phyloP scores from a whole-genome alignment of 805 yeast genomes.

The Kazachstania africana region DNA sequence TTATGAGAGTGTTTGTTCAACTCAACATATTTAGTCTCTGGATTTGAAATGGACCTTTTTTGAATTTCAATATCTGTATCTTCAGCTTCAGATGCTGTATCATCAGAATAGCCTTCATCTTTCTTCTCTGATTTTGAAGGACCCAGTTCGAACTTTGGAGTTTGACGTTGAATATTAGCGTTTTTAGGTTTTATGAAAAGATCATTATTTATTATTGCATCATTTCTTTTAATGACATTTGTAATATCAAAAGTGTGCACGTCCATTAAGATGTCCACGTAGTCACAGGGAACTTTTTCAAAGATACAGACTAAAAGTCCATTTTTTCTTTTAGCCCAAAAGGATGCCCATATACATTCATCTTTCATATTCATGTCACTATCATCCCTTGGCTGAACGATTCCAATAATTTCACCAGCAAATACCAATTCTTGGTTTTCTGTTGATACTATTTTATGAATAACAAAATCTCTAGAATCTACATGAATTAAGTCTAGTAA shows the following conservation, averaged over 20 bases:
- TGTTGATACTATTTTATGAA: slow-evolving; percentile 36
- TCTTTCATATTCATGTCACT: slow-evolving; percentile 2
- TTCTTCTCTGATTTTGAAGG: not conserved
- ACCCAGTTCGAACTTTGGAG: slow-evolving; percentile 4
- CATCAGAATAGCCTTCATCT: slow-evolving; percentile 1
- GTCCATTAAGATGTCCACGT: slow-evolving; percentile 44
- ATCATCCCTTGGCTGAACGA: slow-evolving; percentile 37
- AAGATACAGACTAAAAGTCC: slow-evolving; percentile 69
- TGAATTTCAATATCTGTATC: not conserved
- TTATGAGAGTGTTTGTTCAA: slow-evolving; percentile 9
- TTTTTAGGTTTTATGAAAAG: not conserved
- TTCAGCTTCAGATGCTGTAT: not conserved
- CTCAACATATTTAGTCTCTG: slow-evolving; percentile 21
- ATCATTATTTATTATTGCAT: slow-evolving; percentile 6
- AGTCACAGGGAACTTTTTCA: slow-evolving; percentile 70
- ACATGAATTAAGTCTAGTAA: slow-evolving; percentile 70
- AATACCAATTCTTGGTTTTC: slow-evolving; percentile 42
- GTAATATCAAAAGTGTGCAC: slow-evolving; percentile 19
- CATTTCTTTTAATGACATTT: slow-evolving; percentile 17
- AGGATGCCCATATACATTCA: slow-evolving; percentile 67
- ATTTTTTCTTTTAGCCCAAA: slow-evolving; percentile 79
- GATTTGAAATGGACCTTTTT: slow-evolving; percentile 5
- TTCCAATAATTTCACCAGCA: slow-evolving; percentile 79
- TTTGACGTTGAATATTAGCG: not conserved
- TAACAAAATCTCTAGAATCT: slow-evolving; percentile 59